phyloP scores from a whole-genome alignment of 148 eudicot genomes.

The Chenopodium album region DNA sequence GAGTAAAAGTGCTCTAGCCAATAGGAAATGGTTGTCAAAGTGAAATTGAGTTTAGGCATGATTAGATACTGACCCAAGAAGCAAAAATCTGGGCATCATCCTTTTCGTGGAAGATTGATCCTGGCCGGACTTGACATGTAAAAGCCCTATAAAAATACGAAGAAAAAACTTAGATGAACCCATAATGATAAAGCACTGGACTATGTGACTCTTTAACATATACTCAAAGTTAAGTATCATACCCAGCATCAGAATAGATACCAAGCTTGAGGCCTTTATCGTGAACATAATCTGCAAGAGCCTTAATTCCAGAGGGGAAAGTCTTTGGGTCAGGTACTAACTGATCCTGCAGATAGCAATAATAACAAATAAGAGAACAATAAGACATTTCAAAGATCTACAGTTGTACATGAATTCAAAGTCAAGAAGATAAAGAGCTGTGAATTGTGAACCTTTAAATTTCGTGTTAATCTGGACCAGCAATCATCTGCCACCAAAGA shows the following conservation, averaged over 20 bases:
- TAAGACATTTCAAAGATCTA: background rate
- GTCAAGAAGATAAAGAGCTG: background rate
- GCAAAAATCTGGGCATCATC: conserved; percentile 78
- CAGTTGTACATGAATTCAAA: background rate
- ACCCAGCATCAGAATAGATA: conserved; percentile 99
- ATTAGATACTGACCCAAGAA: conserved; percentile 74
- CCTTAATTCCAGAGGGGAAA: conserved; percentile 87
- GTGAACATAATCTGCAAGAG: conserved; percentile 94
- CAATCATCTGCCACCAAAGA: conserved; percentile 73
- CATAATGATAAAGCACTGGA: background rate
- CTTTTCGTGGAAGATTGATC: conserved; percentile 69
- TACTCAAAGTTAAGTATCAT: conserved; percentile 40
- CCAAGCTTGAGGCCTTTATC: conserved; percentile 91
- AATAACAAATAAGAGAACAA: conserved; percentile 12
- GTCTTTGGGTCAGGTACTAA: conserved; percentile 78
- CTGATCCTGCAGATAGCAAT: conserved; percentile 50
- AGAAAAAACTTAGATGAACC: conserved; percentile 18
- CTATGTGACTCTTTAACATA: background rate
- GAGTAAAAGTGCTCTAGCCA: background rate
- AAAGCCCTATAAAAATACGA: conserved; percentile 44
- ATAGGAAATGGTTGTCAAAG: background rate
- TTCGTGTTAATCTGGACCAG: conserved; percentile 57
- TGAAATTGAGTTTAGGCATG: conserved; percentile 9
- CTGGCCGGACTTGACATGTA: conserved; percentile 95
- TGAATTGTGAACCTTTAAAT: conserved; percentile 40